Evolutionary conservation across 441 rosid species (phyloP), one percentile per base, ranked within the genome.

Genomic region (Adansonia rubrostipa): DNA sequence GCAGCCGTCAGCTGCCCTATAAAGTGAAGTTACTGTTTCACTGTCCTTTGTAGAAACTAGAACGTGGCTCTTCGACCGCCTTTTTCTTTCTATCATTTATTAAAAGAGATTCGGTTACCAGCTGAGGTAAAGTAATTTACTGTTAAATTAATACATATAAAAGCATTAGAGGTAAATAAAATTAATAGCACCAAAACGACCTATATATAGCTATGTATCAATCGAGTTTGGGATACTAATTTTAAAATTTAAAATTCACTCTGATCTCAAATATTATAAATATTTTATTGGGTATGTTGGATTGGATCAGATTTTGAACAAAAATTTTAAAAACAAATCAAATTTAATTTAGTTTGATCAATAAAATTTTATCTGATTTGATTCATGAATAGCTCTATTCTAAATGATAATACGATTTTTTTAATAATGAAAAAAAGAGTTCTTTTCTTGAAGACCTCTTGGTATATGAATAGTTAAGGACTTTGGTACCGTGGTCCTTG

Each of bases 401-500:
- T 5, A 6, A 40, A 36, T 36, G 40, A 36, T 1, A 11, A 51
- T 15, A 3, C 13, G 17, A 13, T 51, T 53, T 13, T 0, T 53
- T 53, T 13, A n/a, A 57, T 2, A 57, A 0, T 9, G 13, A 4
- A 9, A 3, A 9, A 20, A 20, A 9, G 22, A 51, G 57, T 4
- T 51, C 17, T 51, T 51, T 14, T 4, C 17, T 28, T 13, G 45
- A 33, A 13, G 44, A 33, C 33, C 9, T 62, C 9, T 24, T 33
- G 48, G 48, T 36, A 64, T 36, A 33, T 15, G 11, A 15, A 40
- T n/a, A 22, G 15, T 24, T 54, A 7, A 2, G 58, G 19, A 24
- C 36, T 22, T 70, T 54, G 48, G 48, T 36, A 11, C 0, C 10
- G 65, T 76, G 87, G 82, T 79, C 81, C 81, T 74, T 11, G 4